Percentiles rank a stretch among this genome's conserved stretches.
phyloP scores from a whole-genome alignment of 805 yeast species.

The Danielia reshetovae region DNA sequence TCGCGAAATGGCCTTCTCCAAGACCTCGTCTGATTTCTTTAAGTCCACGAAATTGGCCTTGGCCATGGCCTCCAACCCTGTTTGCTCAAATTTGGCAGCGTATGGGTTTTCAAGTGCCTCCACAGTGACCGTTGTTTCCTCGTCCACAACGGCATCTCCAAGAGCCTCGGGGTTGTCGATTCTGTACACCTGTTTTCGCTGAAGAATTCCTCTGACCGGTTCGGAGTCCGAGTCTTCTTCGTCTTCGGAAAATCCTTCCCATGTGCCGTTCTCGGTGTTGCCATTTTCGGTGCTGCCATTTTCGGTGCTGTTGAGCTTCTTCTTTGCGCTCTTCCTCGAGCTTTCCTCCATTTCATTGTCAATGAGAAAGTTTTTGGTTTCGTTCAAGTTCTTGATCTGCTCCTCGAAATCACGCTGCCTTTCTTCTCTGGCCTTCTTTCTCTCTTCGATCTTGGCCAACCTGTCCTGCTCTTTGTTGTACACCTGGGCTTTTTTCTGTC shows the following conservation, averaged over 20 bases:
- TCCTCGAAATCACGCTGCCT: slow-evolving; percentile 61
- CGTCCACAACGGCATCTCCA: slow-evolving; percentile 40
- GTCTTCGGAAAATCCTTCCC: slow-evolving; percentile 4
- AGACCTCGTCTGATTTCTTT: slow-evolving; percentile 59
- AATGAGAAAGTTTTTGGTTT: slow-evolving; percentile 30
- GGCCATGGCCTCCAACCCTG: slow-evolving; percentile 43
- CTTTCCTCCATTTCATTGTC: slow-evolving; percentile 12
- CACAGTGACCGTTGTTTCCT: slow-evolving; percentile 49
- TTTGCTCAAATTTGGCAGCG: slow-evolving; percentile 27
- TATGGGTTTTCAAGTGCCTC: slow-evolving; percentile 53
- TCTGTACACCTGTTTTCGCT: slow-evolving; percentile 28
- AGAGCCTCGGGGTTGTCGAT: slow-evolving; percentile 22
- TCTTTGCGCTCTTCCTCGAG: background rate
- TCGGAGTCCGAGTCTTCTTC: slow-evolving; percentile 8
- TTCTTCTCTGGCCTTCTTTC: slow-evolving; percentile 68
- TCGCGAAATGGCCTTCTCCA: slow-evolving; percentile 68
- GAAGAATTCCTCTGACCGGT: slow-evolving; percentile 16
- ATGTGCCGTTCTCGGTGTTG: slow-evolving; percentile 12
- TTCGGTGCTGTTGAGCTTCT: slow-evolving; percentile 13
- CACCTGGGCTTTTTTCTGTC: slow-evolving; percentile 82
- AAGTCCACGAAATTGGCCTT: slow-evolving; percentile 70
- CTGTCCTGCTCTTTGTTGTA: slow-evolving; percentile 75
- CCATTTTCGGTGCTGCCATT: slow-evolving; percentile 11
- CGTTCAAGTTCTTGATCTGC: slow-evolving; percentile 57
- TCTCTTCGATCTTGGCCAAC: slow-evolving; percentile 67